A percentile compares a stretch with the other conserved stretches of the same genome.
Evolutionary conservation across 2,329 filamentous ascomycete species (phyloP).

Genomic region (Penicillium freii): DNA sequence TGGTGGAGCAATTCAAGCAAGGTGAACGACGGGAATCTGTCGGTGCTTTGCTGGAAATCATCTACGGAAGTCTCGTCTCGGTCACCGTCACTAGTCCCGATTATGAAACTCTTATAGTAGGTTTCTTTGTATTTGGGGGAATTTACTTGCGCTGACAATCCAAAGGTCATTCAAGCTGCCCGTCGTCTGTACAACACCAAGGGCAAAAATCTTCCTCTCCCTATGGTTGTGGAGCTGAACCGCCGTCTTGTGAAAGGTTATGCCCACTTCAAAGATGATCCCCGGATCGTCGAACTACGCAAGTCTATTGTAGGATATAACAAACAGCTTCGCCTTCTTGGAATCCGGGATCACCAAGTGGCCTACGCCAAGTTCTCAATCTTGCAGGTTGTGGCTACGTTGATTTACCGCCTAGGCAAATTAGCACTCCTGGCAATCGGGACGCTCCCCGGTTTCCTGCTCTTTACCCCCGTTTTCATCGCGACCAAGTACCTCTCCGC

Average conservation of each 20-base stretch:
- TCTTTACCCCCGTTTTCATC: slow-evolving; percentile 87
- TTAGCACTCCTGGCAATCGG: slow-evolving; percentile 72
- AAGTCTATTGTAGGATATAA: slow-evolving; percentile 82
- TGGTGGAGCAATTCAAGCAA: slow-evolving; percentile 80
- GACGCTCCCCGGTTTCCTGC: slow-evolving; percentile 78
- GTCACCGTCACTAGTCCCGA: slow-evolving; percentile 92
- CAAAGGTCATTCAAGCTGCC: slow-evolving; percentile 81
- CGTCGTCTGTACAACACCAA: slow-evolving; percentile 91
- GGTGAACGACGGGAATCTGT: slow-evolving; percentile 86
- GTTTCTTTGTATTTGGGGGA: slow-evolving; percentile 9
- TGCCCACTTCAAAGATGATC: slow-evolving; percentile 86
- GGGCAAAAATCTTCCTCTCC: slow-evolving; percentile 87
- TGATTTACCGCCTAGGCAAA: slow-evolving; percentile 78
- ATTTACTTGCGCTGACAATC: slow-evolving; percentile 30
- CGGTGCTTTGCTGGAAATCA: slow-evolving; percentile 76
- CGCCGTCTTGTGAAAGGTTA: slow-evolving; percentile 87
- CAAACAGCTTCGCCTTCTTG: slow-evolving; percentile 76
- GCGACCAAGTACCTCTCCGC: slow-evolving; percentile 78
- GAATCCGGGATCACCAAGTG: slow-evolving; percentile 90
- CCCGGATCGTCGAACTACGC: slow-evolving; percentile 72
- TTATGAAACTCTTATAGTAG: slow-evolving; percentile 88
- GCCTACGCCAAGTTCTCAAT: slow-evolving; percentile 84
- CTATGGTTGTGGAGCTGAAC: slow-evolving; percentile 92
- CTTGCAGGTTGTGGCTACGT: slow-evolving; percentile 68
- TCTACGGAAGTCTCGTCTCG: slow-evolving; percentile 78